phyloP scores from a whole-genome alignment of 2,329 filamentous ascomycete species.

The Neopestalotiopsis sp. region DNA sequence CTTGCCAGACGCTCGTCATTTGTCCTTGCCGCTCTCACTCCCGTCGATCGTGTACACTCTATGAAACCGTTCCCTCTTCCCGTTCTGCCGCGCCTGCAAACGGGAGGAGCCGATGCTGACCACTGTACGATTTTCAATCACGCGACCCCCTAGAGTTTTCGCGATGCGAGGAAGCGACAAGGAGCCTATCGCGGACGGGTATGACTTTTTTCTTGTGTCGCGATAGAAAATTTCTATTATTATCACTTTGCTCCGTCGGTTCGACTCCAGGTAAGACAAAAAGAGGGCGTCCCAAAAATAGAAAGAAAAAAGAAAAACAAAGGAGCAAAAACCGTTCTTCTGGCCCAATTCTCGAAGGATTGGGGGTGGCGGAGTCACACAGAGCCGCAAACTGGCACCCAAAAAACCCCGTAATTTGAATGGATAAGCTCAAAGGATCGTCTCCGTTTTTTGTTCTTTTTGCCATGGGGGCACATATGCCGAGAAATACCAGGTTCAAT shows the following conservation, averaged over 20 bases:
- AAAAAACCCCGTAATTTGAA: background rate
- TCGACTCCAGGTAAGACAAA: background rate
- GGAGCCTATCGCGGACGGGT: background rate
- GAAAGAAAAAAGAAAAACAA: background rate
- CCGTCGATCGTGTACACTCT: background rate
- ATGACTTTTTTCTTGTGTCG: background rate
- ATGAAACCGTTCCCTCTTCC: background rate
- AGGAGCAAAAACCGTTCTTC: background rate
- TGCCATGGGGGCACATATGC: background rate
- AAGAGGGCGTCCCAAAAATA: background rate
- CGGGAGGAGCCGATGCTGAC: constrained; percentile 1
- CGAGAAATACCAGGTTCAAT: background rate
- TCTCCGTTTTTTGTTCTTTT: background rate
- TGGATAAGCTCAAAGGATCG: background rate
- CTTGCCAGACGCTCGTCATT: background rate
- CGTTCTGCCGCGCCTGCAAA: background rate
- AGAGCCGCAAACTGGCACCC: background rate
- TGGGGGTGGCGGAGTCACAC: background rate
- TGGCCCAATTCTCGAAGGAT: background rate
- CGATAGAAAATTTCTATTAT: background rate
- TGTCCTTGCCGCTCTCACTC: background rate
- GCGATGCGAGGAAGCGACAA: background rate
- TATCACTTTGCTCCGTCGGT: background rate
- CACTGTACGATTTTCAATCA: background rate
- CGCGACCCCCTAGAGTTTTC: background rate